Evolutionary conservation across 73 alveolate species (phyloP).

Genomic region (Tetrahymena malaccensis): DNA sequence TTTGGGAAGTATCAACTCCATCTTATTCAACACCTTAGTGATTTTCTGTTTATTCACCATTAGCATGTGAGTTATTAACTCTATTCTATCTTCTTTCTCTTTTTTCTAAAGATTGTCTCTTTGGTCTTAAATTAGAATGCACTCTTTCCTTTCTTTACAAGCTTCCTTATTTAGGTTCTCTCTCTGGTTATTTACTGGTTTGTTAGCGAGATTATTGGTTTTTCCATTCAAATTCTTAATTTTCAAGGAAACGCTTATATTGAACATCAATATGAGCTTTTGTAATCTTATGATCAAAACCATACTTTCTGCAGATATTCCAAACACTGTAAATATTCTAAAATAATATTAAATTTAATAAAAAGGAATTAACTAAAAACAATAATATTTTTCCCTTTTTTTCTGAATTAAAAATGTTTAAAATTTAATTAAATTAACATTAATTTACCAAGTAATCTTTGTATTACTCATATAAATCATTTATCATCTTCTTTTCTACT

Average conservation of each 20-base stretch:
- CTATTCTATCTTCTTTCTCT: neutral
- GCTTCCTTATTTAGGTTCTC: neutral
- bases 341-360: neutral
- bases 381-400: no score
- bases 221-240: neutral
- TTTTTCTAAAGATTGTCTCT: neutral
- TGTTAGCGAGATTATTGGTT: neutral
- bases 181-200: neutral
- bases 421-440: neutral
- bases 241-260: neutral
- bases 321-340: neutral
- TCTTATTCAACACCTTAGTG: neutral
- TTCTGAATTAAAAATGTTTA: no score
- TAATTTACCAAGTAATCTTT: neutral
- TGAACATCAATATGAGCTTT: neutral
- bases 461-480: neutral
- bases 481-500: neutral
- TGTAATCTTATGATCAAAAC: neutral
- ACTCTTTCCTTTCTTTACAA: neutral
- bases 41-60: neutral
- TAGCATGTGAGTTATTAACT: neutral
- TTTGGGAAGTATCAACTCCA: neutral
- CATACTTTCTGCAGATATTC: neutral
- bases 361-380: neutral
- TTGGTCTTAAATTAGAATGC: neutral